These are phyloP conservation scores for Stylonectria norvegica DNA, from an alignment of 2,329 filamentous ascomycete species.

Conservation along the genomic window DNA sequence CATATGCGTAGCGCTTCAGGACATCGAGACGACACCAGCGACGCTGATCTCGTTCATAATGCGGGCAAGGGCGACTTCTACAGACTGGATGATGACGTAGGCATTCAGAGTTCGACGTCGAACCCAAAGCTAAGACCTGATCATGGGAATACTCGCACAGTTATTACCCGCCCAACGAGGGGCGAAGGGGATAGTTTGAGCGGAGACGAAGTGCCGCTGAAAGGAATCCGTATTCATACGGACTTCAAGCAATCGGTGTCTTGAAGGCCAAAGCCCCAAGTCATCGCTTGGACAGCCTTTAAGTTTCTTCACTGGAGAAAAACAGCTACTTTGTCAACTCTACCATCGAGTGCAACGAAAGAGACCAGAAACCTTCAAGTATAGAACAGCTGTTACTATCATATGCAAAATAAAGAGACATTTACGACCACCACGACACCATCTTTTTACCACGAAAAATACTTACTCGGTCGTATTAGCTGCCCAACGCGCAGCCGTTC, in stretches of 20 bases:
- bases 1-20: neutral
- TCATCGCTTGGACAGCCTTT: too few species aligned
- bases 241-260: constrained; percentile 32
- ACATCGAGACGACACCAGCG: neutral
- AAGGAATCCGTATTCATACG: constrained; percentile 37
- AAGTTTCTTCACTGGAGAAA: too few species aligned
- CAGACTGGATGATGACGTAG: neutral
- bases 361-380: too few species aligned
- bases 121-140: neutral
- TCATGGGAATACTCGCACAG: constrained; percentile 28
- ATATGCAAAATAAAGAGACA: too few species aligned
- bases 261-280: neutral
- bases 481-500: too few species aligned
- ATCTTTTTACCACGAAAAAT: too few species aligned
- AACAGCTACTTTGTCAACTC: too few species aligned
- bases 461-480: too few species aligned
- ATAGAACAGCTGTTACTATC: too few species aligned
- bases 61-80: neutral
- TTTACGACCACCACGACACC: too few species aligned
- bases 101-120: neutral
- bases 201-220: constrained; percentile 38
- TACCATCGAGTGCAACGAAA: too few species aligned
- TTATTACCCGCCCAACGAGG: constrained; percentile 30
- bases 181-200: constrained; percentile 24
- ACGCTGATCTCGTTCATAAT: neutral